Evolutionary conservation across 2,329 filamentous ascomycete genomes (phyloP).

Genomic region (Pseudopyrenochaeta lycopersici): DNA sequence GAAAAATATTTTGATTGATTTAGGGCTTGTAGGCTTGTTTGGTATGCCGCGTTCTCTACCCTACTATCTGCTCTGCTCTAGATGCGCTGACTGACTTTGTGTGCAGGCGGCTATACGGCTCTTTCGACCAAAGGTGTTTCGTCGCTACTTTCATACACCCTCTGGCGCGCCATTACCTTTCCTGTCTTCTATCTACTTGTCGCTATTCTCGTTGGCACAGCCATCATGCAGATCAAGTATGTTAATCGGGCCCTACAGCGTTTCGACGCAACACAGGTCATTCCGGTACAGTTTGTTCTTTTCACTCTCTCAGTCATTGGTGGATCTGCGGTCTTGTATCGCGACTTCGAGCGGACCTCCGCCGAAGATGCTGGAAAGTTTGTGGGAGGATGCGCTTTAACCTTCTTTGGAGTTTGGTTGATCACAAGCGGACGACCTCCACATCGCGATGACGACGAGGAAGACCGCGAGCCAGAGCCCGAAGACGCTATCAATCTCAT

Average conservation of each 20-base stretch:
- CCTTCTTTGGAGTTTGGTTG: slow-evolving; percentile 95
- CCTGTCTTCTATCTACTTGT: slow-evolving; percentile 91
- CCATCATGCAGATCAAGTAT: slow-evolving; percentile 96
- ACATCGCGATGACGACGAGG: slow-evolving; percentile 60
- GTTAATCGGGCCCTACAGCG: slow-evolving; percentile 89
- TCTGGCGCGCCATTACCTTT: slow-evolving; percentile 88
- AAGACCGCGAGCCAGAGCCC: slow-evolving; percentile 51
- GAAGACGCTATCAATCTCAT: slow-evolving; percentile 54
- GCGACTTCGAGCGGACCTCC: slow-evolving; percentile 89
- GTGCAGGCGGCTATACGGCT: slow-evolving; percentile 94
- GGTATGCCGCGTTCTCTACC: slow-evolving; percentile 63
- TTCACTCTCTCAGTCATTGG: slow-evolving; percentile 96
- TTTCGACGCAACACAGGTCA: slow-evolving; percentile 97
- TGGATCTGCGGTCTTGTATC: slow-evolving; percentile 90
- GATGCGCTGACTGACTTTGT: slow-evolving; percentile 25
- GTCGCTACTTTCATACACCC: slow-evolving; percentile 89
- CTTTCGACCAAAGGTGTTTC: slow-evolving; percentile 96
- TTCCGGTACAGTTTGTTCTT: slow-evolving; percentile 95
- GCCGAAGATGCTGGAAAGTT: slow-evolving; percentile 81
- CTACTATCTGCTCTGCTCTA: not conserved
- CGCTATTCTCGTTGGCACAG: slow-evolving; percentile 80
- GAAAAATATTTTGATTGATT: slow-evolving; percentile 86
- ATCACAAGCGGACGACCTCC: slow-evolving; percentile 81
- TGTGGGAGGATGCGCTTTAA: slow-evolving; percentile 86
- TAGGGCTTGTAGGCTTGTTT: slow-evolving; percentile 92